These are phyloP conservation scores for Amanita muscaria DNA, from an alignment of 768 basidiomycete genomes.

Conservation along the genomic window DNA sequence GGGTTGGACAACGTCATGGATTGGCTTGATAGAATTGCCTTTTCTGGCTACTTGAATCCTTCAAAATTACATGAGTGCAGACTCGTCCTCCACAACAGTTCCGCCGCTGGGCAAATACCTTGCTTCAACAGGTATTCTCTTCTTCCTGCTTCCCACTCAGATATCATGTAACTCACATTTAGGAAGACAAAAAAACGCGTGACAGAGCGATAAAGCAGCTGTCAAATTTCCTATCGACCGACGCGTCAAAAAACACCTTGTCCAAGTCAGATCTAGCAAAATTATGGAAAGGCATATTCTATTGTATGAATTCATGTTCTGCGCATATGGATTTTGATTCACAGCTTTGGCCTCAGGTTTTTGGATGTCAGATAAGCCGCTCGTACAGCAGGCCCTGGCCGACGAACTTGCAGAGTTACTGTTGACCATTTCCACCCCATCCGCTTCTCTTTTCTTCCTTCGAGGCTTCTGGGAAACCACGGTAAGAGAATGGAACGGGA, in stretches of 20 bases:
- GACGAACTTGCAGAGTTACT: conserved; percentile 77
- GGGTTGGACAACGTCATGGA: no score
- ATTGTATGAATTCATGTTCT: conserved; percentile 48
- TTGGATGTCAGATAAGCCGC: conserved; percentile 99
- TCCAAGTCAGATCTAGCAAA: conserved; percentile 77
- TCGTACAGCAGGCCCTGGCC: conserved; percentile 90
- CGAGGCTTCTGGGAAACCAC: conserved; percentile 87
- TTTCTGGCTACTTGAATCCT: conserved; percentile 1
- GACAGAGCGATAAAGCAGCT: conserved; percentile 86
- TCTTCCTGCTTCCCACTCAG: conserved; percentile 10
- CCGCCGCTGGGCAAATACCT: conserved; percentile 85
- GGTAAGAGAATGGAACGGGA: conserved; percentile 88
- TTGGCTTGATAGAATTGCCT: no score
- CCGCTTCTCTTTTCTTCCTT: conserved; percentile 66
- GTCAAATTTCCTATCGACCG: conserved; percentile 62
- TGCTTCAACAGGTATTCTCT: conserved; percentile 72
- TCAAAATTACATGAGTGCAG: conserved; percentile 25
- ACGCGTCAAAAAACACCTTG: conserved; percentile 48
- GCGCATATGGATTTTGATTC: background rate
- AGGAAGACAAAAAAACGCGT: conserved; percentile 79
- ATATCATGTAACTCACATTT: conserved; percentile 9
- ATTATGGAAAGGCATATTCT: conserved; percentile 97
- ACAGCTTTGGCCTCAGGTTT: conserved; percentile 51
- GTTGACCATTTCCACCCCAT: conserved; percentile 50
- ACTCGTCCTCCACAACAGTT: conserved; percentile 19